These are phyloP conservation scores for Pyrus pyrifolia DNA, from an alignment of 306 rosid genomes.

Conservation along the genomic window DNA sequence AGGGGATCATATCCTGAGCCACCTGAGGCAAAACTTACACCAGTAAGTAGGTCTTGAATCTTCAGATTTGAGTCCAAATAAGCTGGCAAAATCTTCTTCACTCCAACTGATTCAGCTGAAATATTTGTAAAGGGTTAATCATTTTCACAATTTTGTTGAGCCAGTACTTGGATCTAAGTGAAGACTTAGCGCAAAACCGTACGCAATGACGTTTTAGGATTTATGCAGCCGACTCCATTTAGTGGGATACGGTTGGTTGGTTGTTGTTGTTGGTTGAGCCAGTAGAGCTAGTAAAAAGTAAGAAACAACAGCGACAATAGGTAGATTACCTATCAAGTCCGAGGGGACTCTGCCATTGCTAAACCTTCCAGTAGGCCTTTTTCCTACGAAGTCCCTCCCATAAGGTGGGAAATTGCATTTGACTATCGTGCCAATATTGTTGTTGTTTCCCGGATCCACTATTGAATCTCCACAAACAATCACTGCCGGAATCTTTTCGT, in stretches of 20 bases:
- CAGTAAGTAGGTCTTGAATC: constrained; percentile 53
- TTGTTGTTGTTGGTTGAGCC: neutral
- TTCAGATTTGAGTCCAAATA: constrained; percentile 52
- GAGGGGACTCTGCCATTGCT: constrained; percentile 59
- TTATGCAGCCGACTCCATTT: too few relatives aligned
- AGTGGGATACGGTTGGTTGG: too few relatives aligned
- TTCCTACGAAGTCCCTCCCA: constrained; percentile 47
- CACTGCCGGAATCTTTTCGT: constrained; percentile 52
- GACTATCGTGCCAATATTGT: constrained; percentile 32
- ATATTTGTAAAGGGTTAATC: neutral
- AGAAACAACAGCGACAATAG: neutral
- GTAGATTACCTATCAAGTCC: constrained; percentile 35
- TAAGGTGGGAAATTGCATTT: constrained; percentile 68
- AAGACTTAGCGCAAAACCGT: too few relatives aligned
- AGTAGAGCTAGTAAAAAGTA: neutral
- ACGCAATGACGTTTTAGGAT: too few relatives aligned
- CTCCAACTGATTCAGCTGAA: constrained; percentile 53
- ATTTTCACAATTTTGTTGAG: neutral
- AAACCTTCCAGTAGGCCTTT: constrained; percentile 57
- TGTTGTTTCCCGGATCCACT: constrained; percentile 71
- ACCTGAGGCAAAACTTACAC: constrained; percentile 71
- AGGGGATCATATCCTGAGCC: constrained; percentile 72
- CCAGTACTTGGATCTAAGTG: too few relatives aligned
- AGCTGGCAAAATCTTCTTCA: constrained; percentile 54
- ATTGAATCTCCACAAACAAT: constrained; percentile 69